phyloP scores from a whole-genome alignment of 2,329 filamentous ascomycete species.

The Verticillium klebahnii region DNA sequence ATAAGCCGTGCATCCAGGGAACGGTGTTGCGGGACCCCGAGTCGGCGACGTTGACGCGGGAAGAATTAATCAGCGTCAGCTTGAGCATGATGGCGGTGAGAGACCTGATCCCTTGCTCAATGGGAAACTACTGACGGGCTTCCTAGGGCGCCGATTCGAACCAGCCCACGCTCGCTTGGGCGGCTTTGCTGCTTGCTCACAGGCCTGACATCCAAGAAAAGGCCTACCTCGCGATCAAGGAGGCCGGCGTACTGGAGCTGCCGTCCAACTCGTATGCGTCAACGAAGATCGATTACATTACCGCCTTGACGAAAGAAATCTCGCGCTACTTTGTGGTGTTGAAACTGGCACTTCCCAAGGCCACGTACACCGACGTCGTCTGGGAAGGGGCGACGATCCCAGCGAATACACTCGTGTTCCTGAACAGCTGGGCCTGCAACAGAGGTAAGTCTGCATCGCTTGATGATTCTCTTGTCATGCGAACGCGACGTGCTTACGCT shows the following conservation, averaged over 20 bases:
- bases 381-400: constrained; percentile 32
- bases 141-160: constrained; percentile 19
- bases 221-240: constrained; percentile 23
- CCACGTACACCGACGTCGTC: constrained; percentile 22
- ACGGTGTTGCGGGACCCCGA: constrained; percentile 63
- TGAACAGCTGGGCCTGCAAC: constrained; percentile 23
- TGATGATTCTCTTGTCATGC: background rate
- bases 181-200: constrained; percentile 20
- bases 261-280: constrained; percentile 5
- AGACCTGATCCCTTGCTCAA: no score
- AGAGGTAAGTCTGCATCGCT: constrained; percentile 13
- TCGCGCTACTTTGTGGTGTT: constrained; percentile 62
- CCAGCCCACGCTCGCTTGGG: constrained; percentile 21
- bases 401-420: constrained; percentile 44
- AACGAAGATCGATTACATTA: constrained; percentile 61
- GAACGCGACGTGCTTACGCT: background rate
- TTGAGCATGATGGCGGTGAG: constrained; percentile 48
- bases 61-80: constrained; percentile 62
- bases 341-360: constrained; percentile 59
- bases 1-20: constrained; percentile 61
- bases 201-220: constrained; percentile 21
- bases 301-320: constrained; percentile 60
- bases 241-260: constrained; percentile 5
- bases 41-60: constrained; percentile 56
- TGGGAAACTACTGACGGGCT: no score